These are phyloP conservation scores for Saturnispora halmiae DNA, from an alignment of 805 yeast genomes.

Conservation along the genomic window DNA sequence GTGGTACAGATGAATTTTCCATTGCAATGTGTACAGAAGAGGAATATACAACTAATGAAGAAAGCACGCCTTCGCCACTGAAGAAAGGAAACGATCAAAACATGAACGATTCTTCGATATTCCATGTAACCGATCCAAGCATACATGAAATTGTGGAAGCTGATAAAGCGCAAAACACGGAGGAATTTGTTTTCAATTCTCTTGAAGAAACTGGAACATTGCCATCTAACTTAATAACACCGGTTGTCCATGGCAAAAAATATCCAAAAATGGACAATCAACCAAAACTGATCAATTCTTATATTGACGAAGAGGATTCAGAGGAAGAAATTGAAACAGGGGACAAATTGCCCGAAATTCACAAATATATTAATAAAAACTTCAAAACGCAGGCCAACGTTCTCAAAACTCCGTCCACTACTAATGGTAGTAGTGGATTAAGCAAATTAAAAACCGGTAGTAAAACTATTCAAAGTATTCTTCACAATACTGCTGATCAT, in stretches of 20 bases:
- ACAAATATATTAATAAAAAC: constrained; percentile 3
- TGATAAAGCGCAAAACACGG: neutral
- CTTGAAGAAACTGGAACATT: constrained; percentile 11
- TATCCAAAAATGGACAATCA: neutral
- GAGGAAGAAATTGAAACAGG: constrained; percentile 13
- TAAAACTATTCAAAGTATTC: constrained; percentile 21
- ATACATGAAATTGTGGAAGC: constrained; percentile 6
- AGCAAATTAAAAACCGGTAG: constrained; percentile 19
- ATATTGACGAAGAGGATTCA: constrained; percentile 14
- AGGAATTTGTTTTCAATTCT: constrained; percentile 3
- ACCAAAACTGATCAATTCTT: too few species aligned
- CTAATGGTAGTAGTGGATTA: constrained; percentile 17
- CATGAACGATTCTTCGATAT: too few species aligned
- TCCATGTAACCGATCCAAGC: too few species aligned
- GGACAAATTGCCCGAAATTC: neutral
- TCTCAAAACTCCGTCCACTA: neutral
- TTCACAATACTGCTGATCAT: constrained; percentile 20
- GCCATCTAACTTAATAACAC: constrained; percentile 18
- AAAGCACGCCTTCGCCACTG: constrained; percentile 41
- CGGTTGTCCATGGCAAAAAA: neutral
- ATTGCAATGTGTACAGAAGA: constrained; percentile 49
- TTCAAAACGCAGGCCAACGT: too few species aligned
- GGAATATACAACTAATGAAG: constrained; percentile 40
- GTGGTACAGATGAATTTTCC: constrained; percentile 68
- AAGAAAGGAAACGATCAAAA: too few species aligned